These are phyloP conservation scores for Fraxinus platypoda DNA, from an alignment of 305 asterid genomes.

Conservation along the genomic window DNA sequence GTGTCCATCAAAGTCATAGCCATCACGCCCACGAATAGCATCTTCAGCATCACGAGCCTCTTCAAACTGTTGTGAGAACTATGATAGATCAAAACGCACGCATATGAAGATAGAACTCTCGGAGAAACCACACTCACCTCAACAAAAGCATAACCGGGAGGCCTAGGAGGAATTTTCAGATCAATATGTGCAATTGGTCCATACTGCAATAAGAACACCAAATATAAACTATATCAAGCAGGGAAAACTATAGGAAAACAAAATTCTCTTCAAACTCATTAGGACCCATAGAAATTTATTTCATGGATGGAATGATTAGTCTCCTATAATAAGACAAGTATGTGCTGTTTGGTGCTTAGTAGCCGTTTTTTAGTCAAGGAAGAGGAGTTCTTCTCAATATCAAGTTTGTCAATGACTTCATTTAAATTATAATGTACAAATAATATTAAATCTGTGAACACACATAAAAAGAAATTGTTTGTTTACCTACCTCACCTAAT, in stretches of 20 bases:
- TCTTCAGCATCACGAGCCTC: slow-evolving; percentile 98
- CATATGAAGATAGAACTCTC: not conserved
- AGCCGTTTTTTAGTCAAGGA: not conserved
- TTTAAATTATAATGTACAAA: not conserved
- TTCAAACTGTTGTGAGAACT: slow-evolving; percentile 59
- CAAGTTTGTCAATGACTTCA: not conserved
- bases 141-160: slow-evolving; percentile 92
- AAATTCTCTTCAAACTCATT: not conserved
- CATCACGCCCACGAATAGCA: slow-evolving; percentile 99
- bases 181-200: slow-evolving; percentile 91
- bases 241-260: not conserved
- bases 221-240: slow-evolving; percentile 5
- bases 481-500: not conserved
- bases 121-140: slow-evolving; percentile 52
- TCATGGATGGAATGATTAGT: not conserved
- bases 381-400: not conserved
- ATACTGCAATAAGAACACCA: slow-evolving; percentile 48
- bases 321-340: not conserved
- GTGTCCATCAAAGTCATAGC: slow-evolving; percentile 94
- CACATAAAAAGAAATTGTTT: not conserved
- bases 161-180: slow-evolving; percentile 72
- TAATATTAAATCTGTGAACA: not conserved
- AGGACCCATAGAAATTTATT: not conserved
- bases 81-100: not conserved
- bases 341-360: not conserved